These are phyloP conservation scores for Pythium coloratum DNA, from an alignment of 352 stramenopile genomes.

Conservation along the genomic window DNA sequence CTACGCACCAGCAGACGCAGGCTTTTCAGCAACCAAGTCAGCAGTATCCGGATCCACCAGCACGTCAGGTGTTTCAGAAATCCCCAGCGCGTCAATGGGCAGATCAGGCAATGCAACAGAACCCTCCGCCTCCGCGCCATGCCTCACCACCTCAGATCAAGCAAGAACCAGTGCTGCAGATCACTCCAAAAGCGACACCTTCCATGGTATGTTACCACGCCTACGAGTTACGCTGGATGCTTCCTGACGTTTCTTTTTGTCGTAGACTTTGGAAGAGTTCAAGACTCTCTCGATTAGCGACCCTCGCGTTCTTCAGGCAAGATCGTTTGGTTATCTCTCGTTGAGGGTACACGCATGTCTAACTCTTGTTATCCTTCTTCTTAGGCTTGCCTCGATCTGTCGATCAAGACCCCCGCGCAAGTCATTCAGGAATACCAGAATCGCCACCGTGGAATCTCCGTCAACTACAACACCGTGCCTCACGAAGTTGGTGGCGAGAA, in stretches of 20 bases:
- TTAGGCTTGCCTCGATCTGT: slow-evolving; percentile 74
- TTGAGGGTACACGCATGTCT: not conserved
- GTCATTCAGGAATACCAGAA: slow-evolving; percentile 88
- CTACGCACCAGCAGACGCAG: not conserved
- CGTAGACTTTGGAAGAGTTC: slow-evolving; percentile 67
- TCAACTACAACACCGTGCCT: slow-evolving; percentile 80
- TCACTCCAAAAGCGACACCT: not conserved
- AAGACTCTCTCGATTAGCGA: slow-evolving; percentile 62
- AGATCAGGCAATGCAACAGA: slow-evolving; percentile 18
- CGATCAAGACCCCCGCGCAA: slow-evolving; percentile 80
- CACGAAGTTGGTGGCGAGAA: slow-evolving; percentile 53
- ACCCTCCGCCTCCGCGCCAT: slow-evolving; percentile 9
- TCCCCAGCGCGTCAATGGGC: slow-evolving; percentile 24
- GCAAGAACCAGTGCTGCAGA: slow-evolving; percentile 6
- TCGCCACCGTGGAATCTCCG: slow-evolving; percentile 68
- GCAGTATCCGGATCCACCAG: not conserved
- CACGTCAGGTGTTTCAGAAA: slow-evolving; percentile 8
- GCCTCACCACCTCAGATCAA: slow-evolving; percentile 5
- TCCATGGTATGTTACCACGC: slow-evolving; percentile 1
- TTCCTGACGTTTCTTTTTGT: not conserved
- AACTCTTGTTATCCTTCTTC: not conserved
- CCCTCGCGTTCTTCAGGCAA: slow-evolving; percentile 60
- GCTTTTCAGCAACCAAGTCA: not conserved
- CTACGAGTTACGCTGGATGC: not conserved
- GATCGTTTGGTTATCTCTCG: not conserved